phyloP scores from a whole-genome alignment of 129 eudicot species.

The Artemisia tridentata region DNA sequence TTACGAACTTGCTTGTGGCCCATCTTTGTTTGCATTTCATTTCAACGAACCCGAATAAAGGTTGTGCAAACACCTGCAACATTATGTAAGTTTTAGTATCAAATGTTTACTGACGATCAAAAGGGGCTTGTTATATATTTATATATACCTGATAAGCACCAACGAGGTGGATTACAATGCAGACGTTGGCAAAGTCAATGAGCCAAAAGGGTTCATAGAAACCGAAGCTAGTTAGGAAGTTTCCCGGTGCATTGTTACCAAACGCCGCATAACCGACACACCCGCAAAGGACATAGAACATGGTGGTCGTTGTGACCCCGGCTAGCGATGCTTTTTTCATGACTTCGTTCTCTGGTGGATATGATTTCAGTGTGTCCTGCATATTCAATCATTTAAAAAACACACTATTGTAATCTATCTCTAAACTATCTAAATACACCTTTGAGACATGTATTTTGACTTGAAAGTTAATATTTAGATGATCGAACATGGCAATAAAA shows the following conservation, averaged over 20 bases:
- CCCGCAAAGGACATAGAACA: slow-evolving; percentile 64
- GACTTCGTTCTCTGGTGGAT: slow-evolving; percentile 65
- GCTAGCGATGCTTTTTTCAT: slow-evolving; percentile 70
- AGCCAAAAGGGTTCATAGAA: slow-evolving; percentile 82
- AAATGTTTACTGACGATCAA: too few species aligned
- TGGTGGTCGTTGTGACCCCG: slow-evolving; percentile 60
- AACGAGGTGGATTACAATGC: slow-evolving; percentile 68
- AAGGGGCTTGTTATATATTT: too few species aligned
- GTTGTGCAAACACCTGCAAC: slow-evolving; percentile 49
- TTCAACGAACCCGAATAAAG: slow-evolving; percentile 58
- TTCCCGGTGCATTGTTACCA: slow-evolving; percentile 69
- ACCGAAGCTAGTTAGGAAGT: slow-evolving; percentile 77
- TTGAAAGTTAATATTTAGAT: too few species aligned
- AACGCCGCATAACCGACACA: slow-evolving; percentile 70
- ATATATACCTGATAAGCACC: slow-evolving; percentile 57
- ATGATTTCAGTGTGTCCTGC: slow-evolving; percentile 67
- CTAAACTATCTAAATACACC: neutral
- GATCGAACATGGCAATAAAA: too few species aligned
- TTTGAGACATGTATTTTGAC: neutral
- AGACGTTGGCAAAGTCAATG: slow-evolving; percentile 61
- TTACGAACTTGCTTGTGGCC: slow-evolving; percentile 58
- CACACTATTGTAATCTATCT: neutral
- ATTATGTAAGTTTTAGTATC: too few species aligned
- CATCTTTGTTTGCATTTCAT: slow-evolving; percentile 33
- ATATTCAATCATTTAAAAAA: neutral